These are phyloP conservation scores for Tolypocladium inflatum DNA, from an alignment of 2,329 filamentous ascomycete genomes.

Conservation along the genomic window DNA sequence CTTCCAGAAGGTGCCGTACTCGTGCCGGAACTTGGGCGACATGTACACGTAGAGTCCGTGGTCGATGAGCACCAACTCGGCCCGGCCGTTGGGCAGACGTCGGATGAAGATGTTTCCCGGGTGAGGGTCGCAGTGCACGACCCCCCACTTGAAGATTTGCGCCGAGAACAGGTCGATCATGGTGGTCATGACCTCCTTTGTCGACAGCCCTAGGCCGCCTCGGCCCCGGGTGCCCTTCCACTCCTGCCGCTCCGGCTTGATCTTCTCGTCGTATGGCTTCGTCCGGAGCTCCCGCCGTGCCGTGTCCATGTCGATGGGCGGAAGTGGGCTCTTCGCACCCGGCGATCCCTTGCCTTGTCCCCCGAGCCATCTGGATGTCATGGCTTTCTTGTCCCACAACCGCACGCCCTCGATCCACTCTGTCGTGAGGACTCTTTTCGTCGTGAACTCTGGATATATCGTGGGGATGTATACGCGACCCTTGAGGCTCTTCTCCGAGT, in stretches of 20 bases:
- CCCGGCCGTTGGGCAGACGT: conserved; percentile 67
- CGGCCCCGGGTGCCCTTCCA: conserved; percentile 66
- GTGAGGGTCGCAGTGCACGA: conserved; percentile 93
- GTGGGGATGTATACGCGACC: conserved; percentile 81
- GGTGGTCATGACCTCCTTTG: conserved; percentile 87
- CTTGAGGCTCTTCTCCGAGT: conserved; percentile 63
- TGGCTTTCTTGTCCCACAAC: conserved; percentile 81
- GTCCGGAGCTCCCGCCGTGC: conserved; percentile 37
- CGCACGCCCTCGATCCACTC: conserved; percentile 97
- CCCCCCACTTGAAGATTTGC: conserved; percentile 95
- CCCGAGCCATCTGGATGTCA: conserved; percentile 70
- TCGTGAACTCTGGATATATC: conserved; percentile 74
- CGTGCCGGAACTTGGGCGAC: conserved; percentile 69
- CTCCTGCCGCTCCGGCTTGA: conserved; percentile 72
- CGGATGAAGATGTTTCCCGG: conserved; percentile 96
- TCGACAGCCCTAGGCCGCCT: conserved; percentile 74
- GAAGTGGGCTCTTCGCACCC: conserved; percentile 60
- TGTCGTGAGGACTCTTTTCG: conserved; percentile 77
- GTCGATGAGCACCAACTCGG: conserved; percentile 92
- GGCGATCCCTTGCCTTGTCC: conserved; percentile 68
- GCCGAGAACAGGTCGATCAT: conserved; percentile 96
- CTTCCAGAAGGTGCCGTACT: conserved; percentile 91
- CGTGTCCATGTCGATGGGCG: conserved; percentile 34
- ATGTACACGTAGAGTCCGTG: conserved; percentile 95
- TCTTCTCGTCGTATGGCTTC: conserved; percentile 42